Base-by-base conservation (phyloP, 371 early-diverging fungal species). In the Chytridium lagenaria region DNA sequence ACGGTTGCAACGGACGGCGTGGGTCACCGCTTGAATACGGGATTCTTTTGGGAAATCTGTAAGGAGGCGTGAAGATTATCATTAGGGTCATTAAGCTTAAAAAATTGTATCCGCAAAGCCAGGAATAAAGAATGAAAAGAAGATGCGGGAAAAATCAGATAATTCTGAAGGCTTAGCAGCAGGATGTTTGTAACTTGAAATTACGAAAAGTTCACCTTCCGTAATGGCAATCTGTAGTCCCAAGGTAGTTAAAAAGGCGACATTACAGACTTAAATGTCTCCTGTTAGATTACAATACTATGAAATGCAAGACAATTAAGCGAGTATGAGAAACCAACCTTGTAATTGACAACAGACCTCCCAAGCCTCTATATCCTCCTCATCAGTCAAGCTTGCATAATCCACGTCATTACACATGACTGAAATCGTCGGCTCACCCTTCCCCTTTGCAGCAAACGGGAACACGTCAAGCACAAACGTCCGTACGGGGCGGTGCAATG, bases 361-460 rank as follows among this genome's bases (percentile, higher is more conserved):
- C 68, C 68, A 68, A 26, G 68, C 68, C 52, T 68, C 68, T 28
- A 15, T 7, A 68, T 68, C 68, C 22, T 51, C n/a, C 52, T 49
- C 51, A 26, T 68, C 68, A 1, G 7, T 31, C 44, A 68, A 31
- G 23, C 10, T 33, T 31, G 12, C 1, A 36, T 68, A 68, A 51
- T 68, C 68, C 1, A 68, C 50, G 7, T 49, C 68, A 30, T 68
- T 68, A 51, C 68, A 68, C 68, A 68, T 68, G 19, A 30, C 31
- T 7, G 68, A 68, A 49, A 68, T 68, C 2, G 52, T 68, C 36
- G 68, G 68, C 52, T 68, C 68, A 1, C 68, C 68, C 5, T 50
- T 68, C 30, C 68, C 68, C 26, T 68, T 68, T 5, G 68, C 68
- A 5, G 68, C 68, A 51, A 68, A 68, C 34, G 68, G 68, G 36